Evolutionary conservation across 1,284 basidiomycete species (phyloP).

Genomic region (Neonothopanus nambi): DNA sequence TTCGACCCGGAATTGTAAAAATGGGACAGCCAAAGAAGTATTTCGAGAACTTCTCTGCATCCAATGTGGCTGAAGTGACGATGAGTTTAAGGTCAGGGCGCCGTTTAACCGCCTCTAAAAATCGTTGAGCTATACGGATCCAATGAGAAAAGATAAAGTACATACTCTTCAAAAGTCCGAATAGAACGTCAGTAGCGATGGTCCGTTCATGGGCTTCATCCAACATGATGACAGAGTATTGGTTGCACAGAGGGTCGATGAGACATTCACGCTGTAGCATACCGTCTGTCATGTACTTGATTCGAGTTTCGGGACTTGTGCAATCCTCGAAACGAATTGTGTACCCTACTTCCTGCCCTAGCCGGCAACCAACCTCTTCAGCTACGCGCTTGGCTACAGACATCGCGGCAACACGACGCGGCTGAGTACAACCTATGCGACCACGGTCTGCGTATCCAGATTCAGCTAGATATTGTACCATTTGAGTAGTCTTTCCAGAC

Average conservation of each 20-base stretch:
- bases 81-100: slow-evolving; percentile 96
- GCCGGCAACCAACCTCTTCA: slow-evolving; percentile 95
- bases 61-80: slow-evolving; percentile 98
- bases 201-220: slow-evolving; percentile 99
- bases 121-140: slow-evolving; percentile 16
- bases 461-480: slow-evolving; percentile 93
- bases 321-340: slow-evolving; percentile 99
- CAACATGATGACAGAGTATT: slow-evolving; percentile 96
- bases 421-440: slow-evolving; percentile 96
- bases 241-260: slow-evolving; percentile 90
- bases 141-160: slow-evolving; percentile 19
- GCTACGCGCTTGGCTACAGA: slow-evolving; percentile 99
- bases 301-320: slow-evolving; percentile 95
- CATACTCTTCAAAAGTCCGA: slow-evolving; percentile 94
- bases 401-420: slow-evolving; percentile 97
- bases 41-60: slow-evolving; percentile 98
- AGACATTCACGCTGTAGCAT: slow-evolving; percentile 98
- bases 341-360: slow-evolving; percentile 98
- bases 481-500: slow-evolving; percentile 92
- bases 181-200: slow-evolving; percentile 96
- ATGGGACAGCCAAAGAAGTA: slow-evolving; percentile 99
- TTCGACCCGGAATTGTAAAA: slow-evolving; percentile 99
- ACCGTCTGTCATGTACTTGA: slow-evolving; percentile 99
- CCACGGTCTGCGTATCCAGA: slow-evolving; percentile 85
- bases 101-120: slow-evolving; percentile 87